Conservation (phyloP, 805 yeast genomes). For the Cyberlindnera mycetangii region DNA sequence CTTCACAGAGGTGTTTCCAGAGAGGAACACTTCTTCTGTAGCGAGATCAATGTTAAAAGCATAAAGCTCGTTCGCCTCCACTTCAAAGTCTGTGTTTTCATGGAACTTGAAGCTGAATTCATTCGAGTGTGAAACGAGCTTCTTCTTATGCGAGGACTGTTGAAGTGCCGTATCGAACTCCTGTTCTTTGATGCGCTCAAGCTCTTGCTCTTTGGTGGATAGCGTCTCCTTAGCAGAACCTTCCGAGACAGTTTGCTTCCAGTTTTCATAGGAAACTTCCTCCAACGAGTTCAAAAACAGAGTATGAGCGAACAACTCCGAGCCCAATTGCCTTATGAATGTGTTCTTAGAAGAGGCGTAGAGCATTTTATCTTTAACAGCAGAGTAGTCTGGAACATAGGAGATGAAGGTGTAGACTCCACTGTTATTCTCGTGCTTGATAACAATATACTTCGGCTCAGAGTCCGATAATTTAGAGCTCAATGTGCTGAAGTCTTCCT, state of each 20-base stretch:
- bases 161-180: constrained; percentile 36
- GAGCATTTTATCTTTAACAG: constrained; percentile 83
- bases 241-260: constrained; percentile 38
- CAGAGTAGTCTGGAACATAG: constrained; percentile 83
- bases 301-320: constrained; percentile 34
- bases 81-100: constrained; percentile 27
- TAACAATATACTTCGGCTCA: constrained; percentile 50
- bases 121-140: constrained; percentile 28
- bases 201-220: constrained; percentile 55
- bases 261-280: constrained; percentile 43
- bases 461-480: constrained; percentile 31
- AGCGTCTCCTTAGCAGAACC: constrained; percentile 43
- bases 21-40: constrained; percentile 46
- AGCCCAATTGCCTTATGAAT: constrained; percentile 71
- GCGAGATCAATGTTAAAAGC: constrained; percentile 48
- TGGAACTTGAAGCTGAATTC: constrained; percentile 27
- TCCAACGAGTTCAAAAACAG: constrained; percentile 32
- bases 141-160: constrained; percentile 30
- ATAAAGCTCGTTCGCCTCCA: constrained; percentile 36
- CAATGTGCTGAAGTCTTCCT: constrained; percentile 32
- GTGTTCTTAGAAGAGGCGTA: constrained; percentile 89
- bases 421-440: constrained; percentile 33
- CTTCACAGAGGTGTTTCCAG: constrained; percentile 22
- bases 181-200: constrained; percentile 42
- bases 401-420: constrained; percentile 55